Evolutionary conservation across 73 alveolate genomes (phyloP), one percentile per base, ranked within the genome.

Genomic region (Paramecium bursaria): DNA sequence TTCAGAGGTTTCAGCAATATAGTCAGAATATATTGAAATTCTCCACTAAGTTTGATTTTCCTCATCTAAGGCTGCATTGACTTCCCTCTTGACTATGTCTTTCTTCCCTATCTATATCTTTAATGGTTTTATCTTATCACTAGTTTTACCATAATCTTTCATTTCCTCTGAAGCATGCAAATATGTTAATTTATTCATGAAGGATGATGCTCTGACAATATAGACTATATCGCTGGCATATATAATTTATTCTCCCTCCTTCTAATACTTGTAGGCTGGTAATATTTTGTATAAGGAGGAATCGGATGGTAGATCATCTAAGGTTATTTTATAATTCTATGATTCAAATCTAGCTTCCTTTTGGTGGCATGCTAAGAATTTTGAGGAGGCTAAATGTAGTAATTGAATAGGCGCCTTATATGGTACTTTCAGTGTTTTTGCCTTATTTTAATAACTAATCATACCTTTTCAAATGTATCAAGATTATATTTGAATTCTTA

Each of bases 211-310:
- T 67, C 82, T 67, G 9, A 67, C 82, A 30, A 67, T 67, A 21
- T 39, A 67, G 15, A 67, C 82, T 19, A 67, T 67, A 35, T 67
- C 82, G 21, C 82, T 67, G 26, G 82, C 82, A 75, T 49, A 53
- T 15, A 53, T 79, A 25, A 79, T 82, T 27, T 53, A 73, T 29
- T 79, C 89, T 23, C 89, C 89, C 46, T 79, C 89, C 33, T 79
- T 79, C 54, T 79, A 19, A 79, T 79, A 79, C 46, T 79, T 79
- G 23, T 53, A 79, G 2, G 89, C 89, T 50, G 89, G 89, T 4
- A 79, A 48, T 21, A 79, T 79, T 14, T 49, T 79, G 14, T 53
- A 79, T 26, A 79, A 51, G 13, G 89, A 53, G 17, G 75, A 39
- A 42, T 79, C 89, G 19, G 77, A 48, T 30, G 89, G 75, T 23